phyloP scores from a whole-genome alignment of 2,329 filamentous ascomycete species.

The Pseudohalonectria lignicola region DNA sequence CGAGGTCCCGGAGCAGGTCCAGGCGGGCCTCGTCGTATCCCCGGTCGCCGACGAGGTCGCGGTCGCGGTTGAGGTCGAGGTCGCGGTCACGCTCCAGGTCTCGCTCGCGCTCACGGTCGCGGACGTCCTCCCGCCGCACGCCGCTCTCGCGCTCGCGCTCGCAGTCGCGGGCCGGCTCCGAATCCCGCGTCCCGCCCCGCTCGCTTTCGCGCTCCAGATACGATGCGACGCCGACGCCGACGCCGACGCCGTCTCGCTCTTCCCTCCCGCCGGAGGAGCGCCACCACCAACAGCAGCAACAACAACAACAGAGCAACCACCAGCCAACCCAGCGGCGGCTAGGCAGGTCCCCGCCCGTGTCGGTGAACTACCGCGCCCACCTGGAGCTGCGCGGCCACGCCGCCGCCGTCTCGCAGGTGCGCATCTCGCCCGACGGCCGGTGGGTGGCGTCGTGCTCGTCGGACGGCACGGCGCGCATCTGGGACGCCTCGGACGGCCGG shows the following conservation, averaged over 20 bases:
- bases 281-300: slow-evolving; percentile 18
- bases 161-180: no score
- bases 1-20: no score
- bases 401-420: slow-evolving; percentile 70
- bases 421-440: slow-evolving; percentile 80
- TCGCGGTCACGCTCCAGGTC: slow-evolving; percentile 12
- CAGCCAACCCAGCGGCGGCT: no score
- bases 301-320: slow-evolving; percentile 31
- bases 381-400: slow-evolving; percentile 68
- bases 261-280: slow-evolving; percentile 15
- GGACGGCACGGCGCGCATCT: slow-evolving; percentile 84
- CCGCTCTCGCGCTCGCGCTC: slow-evolving; percentile 10
- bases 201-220: slow-evolving; percentile 20
- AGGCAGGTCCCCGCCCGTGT: no score
- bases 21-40: slow-evolving; percentile 4
- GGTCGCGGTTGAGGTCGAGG: slow-evolving; percentile 12
- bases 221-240: slow-evolving; percentile 3
- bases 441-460: slow-evolving; percentile 88
- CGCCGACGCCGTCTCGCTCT: slow-evolving; percentile 4
- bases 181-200: no score
- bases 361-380: no score
- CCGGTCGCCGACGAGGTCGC: slow-evolving; percentile 9
- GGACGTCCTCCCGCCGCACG: slow-evolving; percentile 10
- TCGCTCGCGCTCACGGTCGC: slow-evolving; percentile 10
- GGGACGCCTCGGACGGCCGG: slow-evolving; percentile 67